Base-by-base conservation (phyloP, 164 flowering plant species). In the Berberis thunbergii region DNA sequence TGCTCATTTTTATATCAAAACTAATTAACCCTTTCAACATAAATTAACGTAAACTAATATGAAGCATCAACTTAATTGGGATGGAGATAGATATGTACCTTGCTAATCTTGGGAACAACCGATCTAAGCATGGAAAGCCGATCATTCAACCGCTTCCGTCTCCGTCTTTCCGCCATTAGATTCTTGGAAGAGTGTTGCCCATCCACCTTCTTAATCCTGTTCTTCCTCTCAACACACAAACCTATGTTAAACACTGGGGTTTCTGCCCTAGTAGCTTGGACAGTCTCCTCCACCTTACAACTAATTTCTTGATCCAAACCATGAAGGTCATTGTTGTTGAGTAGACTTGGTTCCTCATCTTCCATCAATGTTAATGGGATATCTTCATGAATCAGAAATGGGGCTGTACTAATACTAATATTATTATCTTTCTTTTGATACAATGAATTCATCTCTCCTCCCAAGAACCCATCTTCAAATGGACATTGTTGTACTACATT, bases 101-200 rank as follows among this genome's bases (percentile, higher is more conserved):
- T 92, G 82, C 96, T 89, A n/a, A 92, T 92, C 73, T 87, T 92
- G 7, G 98, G 96, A 69, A 92, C 98, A 43, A 89, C 87, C 10
- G 98, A 89, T 76, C 96, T 74, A 9, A 92, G 88, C 98, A 92
- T 88, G 1, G 91, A 88, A 61, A 92, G 98, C 4, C 98, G 86
- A 61, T 92, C 98, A 66, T 92, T 92, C 43, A 92, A 72, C 3
- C 96, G 67, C 80, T 92, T 92, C 71, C 98, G 77, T 60, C 98
- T 59, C 74, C 96, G 58, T 57, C 98, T 83, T 81, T 92, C 98
- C 0, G 98, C 98, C 98, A 92, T 88, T 42, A 92, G 82, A 76
- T 92, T 92, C 83, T 92, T 92, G 0, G 96, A 89, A 0, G 91
- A 26, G 26, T 26, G 98, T 69, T 84, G 93, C 1, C 96, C 96